phyloP scores from a whole-genome alignment of 306 rosid genomes.

The Vigna radiata region DNA sequence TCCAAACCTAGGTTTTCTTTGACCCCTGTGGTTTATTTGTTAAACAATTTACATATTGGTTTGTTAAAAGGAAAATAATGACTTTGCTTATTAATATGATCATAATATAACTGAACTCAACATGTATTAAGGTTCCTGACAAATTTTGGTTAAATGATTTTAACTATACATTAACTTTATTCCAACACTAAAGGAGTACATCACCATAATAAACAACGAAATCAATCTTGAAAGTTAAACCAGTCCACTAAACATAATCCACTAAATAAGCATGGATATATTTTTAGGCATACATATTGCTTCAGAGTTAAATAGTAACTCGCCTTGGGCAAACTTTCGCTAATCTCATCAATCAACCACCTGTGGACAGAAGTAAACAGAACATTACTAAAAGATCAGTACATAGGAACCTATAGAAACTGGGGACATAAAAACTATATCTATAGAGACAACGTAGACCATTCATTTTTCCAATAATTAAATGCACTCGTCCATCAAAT shows the following conservation, averaged over 20 bases:
- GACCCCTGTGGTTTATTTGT: background rate
- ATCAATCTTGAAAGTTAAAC: background rate
- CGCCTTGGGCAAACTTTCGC: constrained; percentile 90
- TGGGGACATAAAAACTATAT: background rate
- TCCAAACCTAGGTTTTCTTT: background rate
- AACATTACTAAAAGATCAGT: constrained; percentile 35
- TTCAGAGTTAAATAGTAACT: constrained; percentile 50
- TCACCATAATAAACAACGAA: constrained; percentile 29
- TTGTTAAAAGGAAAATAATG: constrained; percentile 5
- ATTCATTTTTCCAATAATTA: constrained; percentile 26
- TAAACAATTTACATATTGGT: background rate
- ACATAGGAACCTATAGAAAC: constrained; percentile 28
- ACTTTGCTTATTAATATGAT: background rate
- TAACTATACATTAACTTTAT: constrained; percentile 32
- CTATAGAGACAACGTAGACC: constrained; percentile 18
- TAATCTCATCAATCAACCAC: constrained; percentile 93
- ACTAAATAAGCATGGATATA: constrained; percentile 33
- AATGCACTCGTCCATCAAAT: constrained; percentile 38
- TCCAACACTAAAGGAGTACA: constrained; percentile 26
- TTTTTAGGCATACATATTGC: constrained; percentile 34
- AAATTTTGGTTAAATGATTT: constrained; percentile 13
- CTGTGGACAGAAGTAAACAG: constrained; percentile 56
- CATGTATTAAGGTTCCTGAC: constrained; percentile 17
- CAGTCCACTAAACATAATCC: background rate
- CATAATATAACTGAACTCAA: constrained; percentile 16